Conservation (phyloP, 345 rosid genomes). For the Bruguiera parviflora region DNA sequence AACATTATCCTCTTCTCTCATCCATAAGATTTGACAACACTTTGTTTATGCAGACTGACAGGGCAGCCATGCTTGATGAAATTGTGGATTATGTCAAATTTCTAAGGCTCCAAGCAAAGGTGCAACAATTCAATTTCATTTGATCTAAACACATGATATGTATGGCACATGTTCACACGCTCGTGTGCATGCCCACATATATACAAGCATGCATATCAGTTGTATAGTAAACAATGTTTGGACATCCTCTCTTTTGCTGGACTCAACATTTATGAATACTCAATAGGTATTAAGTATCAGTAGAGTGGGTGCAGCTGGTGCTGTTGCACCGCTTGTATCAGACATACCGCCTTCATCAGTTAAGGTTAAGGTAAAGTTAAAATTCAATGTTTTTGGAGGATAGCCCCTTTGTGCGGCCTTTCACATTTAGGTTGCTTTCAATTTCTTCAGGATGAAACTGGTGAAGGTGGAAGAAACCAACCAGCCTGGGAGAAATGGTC, state of each 20-base stretch:
- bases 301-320: constrained; percentile 96
- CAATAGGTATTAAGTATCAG: constrained; percentile 98
- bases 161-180: too few relatives aligned
- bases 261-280: not conserved
- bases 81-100: constrained; percentile 99
- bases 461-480: constrained; percentile 76
- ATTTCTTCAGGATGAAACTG: constrained; percentile 63
- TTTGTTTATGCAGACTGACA: constrained; percentile 64
- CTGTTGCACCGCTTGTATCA: constrained; percentile 97
- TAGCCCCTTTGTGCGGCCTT: constrained; percentile 2
- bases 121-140: constrained; percentile 12
- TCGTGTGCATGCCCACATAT: too few relatives aligned
- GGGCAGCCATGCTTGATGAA: constrained; percentile 99
- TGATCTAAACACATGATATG: too few relatives aligned
- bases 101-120: constrained; percentile 99
- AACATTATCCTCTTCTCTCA: not conserved
- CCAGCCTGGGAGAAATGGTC: constrained; percentile 99
- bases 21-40: not conserved
- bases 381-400: not conserved
- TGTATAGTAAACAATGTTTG: not conserved
- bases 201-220: not conserved
- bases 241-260: not conserved
- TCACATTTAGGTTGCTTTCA: constrained; percentile 3
- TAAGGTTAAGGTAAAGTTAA: constrained; percentile 77
- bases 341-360: constrained; percentile 88